A percentile compares a stretch with the other conserved stretches of the same genome.
Evolutionary conservation across 2,329 filamentous ascomycete species (phyloP).

Genomic region (Colletotrichum salicis): DNA sequence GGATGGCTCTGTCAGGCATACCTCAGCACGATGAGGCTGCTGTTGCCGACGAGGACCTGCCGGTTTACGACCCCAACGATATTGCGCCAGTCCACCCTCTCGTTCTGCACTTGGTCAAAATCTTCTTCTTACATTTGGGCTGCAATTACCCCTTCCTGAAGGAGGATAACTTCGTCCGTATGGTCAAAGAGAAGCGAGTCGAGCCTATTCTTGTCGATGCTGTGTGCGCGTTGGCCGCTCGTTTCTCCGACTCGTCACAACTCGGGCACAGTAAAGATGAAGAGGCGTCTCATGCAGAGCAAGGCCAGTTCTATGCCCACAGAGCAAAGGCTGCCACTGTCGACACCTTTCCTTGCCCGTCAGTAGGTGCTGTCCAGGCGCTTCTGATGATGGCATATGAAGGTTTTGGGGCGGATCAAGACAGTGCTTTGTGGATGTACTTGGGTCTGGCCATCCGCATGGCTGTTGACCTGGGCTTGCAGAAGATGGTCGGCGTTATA

Average conservation of each 20-base stretch:
- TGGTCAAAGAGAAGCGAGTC: slow-evolving; percentile 82
- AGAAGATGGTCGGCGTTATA: slow-evolving; percentile 80
- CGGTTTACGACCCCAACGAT: slow-evolving; percentile 81
- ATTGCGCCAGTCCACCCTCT: slow-evolving; percentile 76
- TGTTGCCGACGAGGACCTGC: slow-evolving; percentile 62
- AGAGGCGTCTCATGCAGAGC: slow-evolving; percentile 69
- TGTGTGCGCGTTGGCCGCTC: slow-evolving; percentile 82
- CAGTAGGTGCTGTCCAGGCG: slow-evolving; percentile 84
- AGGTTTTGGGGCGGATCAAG: slow-evolving; percentile 87
- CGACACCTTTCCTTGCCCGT: slow-evolving; percentile 85
- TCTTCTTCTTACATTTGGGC: slow-evolving; percentile 84
- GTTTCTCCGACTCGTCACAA: slow-evolving; percentile 76
- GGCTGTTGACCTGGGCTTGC: slow-evolving; percentile 82
- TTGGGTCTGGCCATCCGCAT: slow-evolving; percentile 87
- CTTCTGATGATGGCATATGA: slow-evolving; percentile 88
- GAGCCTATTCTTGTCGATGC: slow-evolving; percentile 89
- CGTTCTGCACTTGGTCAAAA: slow-evolving; percentile 80
- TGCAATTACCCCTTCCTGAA: slow-evolving; percentile 89
- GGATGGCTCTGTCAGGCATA: slow-evolving; percentile 23
- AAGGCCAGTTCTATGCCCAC: slow-evolving; percentile 81
- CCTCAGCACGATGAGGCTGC: slow-evolving; percentile 52
- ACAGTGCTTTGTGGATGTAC: slow-evolving; percentile 95
- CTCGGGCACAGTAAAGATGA: slow-evolving; percentile 59
- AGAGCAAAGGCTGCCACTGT: slow-evolving; percentile 85
- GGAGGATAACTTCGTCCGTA: slow-evolving; percentile 75